phyloP scores from a whole-genome alignment of 2,329 filamentous ascomycete species.

The Cladophialophora psammophila region DNA sequence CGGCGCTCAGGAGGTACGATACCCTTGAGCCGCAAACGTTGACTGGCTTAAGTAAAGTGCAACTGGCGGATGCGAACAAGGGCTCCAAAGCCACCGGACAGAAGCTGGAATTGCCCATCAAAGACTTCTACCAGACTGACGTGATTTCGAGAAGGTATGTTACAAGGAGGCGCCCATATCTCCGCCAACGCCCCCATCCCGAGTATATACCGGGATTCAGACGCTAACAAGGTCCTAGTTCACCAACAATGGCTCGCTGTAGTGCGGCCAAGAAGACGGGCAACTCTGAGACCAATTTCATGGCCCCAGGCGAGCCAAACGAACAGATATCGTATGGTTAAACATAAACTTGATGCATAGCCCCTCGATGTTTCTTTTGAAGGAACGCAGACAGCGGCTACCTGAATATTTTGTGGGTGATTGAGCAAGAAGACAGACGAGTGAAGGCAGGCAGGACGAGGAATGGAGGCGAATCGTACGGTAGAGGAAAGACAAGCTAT shows the following conservation, averaged over 20 bases:
- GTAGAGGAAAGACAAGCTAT: background rate
- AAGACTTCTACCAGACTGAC: slow-evolving; percentile 99
- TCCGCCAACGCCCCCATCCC: background rate
- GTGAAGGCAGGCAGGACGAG: background rate
- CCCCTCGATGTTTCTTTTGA: background rate
- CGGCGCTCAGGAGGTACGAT: slow-evolving; percentile 87
- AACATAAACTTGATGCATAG: slow-evolving; percentile 3
- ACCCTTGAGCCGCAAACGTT: slow-evolving; percentile 83
- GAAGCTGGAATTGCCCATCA: slow-evolving; percentile 82
- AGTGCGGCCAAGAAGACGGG: slow-evolving; percentile 87
- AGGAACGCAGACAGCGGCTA: background rate
- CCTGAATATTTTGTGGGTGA: background rate
- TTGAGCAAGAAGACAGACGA: background rate
- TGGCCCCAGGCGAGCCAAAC: slow-evolving; percentile 69
- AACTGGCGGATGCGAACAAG: slow-evolving; percentile 96
- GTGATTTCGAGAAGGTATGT: slow-evolving; percentile 91
- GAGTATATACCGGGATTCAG: slow-evolving; percentile 25
- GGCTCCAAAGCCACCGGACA: slow-evolving; percentile 74
- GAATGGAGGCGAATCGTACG: background rate
- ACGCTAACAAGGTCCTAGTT: slow-evolving; percentile 63
- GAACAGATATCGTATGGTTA: slow-evolving; percentile 16
- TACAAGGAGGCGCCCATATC: background rate
- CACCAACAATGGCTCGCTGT: slow-evolving; percentile 97
- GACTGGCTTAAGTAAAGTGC: slow-evolving; percentile 82
- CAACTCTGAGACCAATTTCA: slow-evolving; percentile 79